A percentile compares a stretch with the other conserved stretches of the same genome.
Evolutionary conservation across 257 asterid genomes (phyloP).

Genomic region (Jacaranda copaia): DNA sequence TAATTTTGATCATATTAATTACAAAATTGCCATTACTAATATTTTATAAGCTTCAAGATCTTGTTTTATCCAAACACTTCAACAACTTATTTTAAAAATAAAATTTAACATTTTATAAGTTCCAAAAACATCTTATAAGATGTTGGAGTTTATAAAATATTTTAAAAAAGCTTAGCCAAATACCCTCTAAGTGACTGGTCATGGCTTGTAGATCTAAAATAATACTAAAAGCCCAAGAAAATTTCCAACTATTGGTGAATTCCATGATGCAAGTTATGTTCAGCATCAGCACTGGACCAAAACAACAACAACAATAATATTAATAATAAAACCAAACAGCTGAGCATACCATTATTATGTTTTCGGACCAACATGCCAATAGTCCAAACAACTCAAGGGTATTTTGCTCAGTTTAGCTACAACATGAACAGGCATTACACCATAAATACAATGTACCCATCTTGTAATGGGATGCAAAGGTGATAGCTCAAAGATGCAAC

Average conservation of each 20-base stretch:
- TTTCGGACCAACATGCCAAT: constrained; percentile 8
- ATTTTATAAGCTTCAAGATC: no score
- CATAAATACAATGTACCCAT: background rate
- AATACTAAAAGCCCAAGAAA: background rate
- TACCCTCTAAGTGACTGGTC: background rate
- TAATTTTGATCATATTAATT: no score
- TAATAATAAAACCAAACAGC: background rate
- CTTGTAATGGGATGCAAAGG: no score
- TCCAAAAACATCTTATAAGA: no score
- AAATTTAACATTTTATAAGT: no score
- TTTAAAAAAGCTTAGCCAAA: no score
- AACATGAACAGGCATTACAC: background rate
- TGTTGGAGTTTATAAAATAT: no score
- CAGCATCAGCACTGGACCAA: background rate
- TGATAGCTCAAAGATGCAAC: no score
- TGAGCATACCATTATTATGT: background rate
- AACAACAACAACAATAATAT: no score
- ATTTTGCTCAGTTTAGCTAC: background rate
- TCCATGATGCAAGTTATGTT: background rate
- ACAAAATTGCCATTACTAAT: no score
- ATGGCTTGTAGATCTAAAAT: constrained; percentile 5
- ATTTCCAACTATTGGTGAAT: background rate
- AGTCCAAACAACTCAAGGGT: background rate
- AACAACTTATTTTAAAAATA: no score
- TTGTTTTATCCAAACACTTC: no score